Evolutionary conservation across 2,329 filamentous ascomycete species (phyloP).

Genomic region (Colletotrichum plurivorum): DNA sequence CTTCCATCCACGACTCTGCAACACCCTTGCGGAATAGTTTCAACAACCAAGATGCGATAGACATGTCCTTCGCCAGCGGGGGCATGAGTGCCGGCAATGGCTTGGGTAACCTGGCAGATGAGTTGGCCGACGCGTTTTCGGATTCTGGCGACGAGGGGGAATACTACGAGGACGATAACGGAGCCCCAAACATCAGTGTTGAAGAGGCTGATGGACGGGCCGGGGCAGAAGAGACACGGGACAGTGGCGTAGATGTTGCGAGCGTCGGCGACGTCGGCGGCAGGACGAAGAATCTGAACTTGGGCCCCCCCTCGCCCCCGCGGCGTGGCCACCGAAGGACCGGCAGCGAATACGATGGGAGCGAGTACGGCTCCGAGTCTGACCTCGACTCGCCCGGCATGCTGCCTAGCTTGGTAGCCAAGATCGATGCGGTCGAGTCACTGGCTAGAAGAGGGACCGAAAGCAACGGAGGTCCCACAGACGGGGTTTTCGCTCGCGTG

Average conservation of each 20-base stretch:
- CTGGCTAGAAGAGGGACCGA: constrained; percentile 77
- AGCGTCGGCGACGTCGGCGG: constrained; percentile 40
- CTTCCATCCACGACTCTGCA: constrained; percentile 64
- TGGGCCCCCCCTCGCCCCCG: constrained; percentile 60
- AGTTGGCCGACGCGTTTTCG: constrained; percentile 81
- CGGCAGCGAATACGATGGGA: constrained; percentile 77
- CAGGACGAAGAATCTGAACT: constrained; percentile 55
- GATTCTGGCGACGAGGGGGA: constrained; percentile 75
- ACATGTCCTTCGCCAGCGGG: constrained; percentile 61
- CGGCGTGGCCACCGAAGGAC: constrained; percentile 65
- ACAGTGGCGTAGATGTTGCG: constrained; percentile 60
- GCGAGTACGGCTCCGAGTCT: constrained; percentile 80
- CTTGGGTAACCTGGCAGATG: constrained; percentile 84
- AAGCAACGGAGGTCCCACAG: constrained; percentile 73
- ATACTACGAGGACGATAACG: constrained; percentile 53
- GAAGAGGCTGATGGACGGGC: constrained; percentile 45
- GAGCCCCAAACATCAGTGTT: constrained; percentile 42
- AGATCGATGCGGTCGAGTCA: constrained; percentile 81
- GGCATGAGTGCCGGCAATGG: constrained; percentile 65
- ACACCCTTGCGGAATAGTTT: constrained; percentile 65
- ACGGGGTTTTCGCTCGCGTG: constrained; percentile 77
- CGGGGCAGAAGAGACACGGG: constrained; percentile 50
- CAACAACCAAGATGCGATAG: constrained; percentile 63
- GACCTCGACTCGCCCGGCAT: constrained; percentile 80
- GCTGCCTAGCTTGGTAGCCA: constrained; percentile 74